phyloP scores from a whole-genome alignment of 164 flowering plant genomes.

The Nelumbo lutea region DNA sequence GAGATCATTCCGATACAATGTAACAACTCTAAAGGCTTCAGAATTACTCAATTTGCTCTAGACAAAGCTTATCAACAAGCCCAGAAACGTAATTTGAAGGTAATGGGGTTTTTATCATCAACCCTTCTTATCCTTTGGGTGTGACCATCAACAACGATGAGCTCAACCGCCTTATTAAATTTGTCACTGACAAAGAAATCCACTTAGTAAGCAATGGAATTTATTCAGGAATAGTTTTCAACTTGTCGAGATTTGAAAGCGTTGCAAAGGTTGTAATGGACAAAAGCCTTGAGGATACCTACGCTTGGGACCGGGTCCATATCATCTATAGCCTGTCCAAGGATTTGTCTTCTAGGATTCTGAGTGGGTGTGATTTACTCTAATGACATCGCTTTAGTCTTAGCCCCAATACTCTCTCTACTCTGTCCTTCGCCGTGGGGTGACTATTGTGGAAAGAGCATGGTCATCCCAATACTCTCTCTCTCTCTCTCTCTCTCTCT shows the following conservation, averaged over 20 bases:
- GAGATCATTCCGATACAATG: conserved; percentile 71
- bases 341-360: conserved; percentile 76
- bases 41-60: conserved; percentile 43
- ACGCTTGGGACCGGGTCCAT: conserved; percentile 50
- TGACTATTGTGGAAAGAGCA: no score
- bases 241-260: conserved; percentile 54
- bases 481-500: no score
- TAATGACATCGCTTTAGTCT: conserved; percentile 46
- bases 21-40: conserved; percentile 57
- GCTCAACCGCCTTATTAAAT: conserved; percentile 42
- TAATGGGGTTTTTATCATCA: conserved; percentile 66
- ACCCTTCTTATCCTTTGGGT: conserved; percentile 87
- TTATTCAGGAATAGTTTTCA: conserved; percentile 61
- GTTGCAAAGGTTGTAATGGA: conserved; percentile 42
- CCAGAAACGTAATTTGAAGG: conserved; percentile 40
- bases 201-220: conserved; percentile 77
- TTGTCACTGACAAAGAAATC: conserved; percentile 69
- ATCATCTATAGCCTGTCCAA: conserved; percentile 73
- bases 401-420: conserved; percentile 30
- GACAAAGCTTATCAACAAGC: conserved; percentile 67
- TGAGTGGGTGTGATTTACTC: conserved; percentile 67
- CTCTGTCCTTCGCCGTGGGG: no score
- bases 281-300: conserved; percentile 20
- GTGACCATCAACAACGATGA: conserved; percentile 35
- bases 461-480: no score